Percentiles rank a stretch among this genome's conserved stretches.
Conservation (phyloP, 345 rosid species). For the Microcos paniculata region DNA sequence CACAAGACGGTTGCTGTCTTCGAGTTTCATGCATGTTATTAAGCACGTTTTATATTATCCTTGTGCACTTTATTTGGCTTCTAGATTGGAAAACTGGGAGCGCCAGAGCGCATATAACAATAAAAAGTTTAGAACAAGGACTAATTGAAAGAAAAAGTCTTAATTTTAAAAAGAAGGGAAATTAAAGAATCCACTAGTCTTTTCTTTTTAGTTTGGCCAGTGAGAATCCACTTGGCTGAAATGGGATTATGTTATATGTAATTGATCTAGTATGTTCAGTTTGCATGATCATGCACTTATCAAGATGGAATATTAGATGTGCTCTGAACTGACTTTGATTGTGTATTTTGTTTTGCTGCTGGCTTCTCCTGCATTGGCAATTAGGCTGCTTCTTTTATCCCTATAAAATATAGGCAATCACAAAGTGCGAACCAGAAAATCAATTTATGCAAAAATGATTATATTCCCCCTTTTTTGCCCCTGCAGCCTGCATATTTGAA, state of each 20-base stretch:
- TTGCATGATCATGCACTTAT: not conserved
- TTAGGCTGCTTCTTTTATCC: not conserved
- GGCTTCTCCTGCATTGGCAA: not conserved
- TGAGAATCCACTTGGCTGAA: not conserved
- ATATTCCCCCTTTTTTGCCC: not conserved
- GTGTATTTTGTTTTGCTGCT: not conserved
- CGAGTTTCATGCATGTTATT: not conserved
- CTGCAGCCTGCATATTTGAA: conserved; percentile 4
- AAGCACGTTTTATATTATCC: not conserved
- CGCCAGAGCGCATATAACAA: not conserved
- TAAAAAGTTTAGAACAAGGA: not conserved
- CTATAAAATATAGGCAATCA: too few relatives aligned
- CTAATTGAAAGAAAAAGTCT: not conserved
- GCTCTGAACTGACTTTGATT: not conserved
- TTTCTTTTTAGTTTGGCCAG: too few relatives aligned
- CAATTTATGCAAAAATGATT: not conserved
- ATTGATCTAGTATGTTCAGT: not conserved
- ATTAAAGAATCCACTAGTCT: too few relatives aligned
- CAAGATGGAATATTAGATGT: not conserved
- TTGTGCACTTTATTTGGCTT: not conserved
- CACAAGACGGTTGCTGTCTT: not conserved
- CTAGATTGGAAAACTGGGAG: not conserved
- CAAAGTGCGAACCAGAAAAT: not conserved
- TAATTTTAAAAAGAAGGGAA: not conserved
- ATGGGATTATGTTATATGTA: not conserved